Conservation (phyloP, 2,329 filamentous ascomycete genomes). For the Polytolypa hystricis region DNA sequence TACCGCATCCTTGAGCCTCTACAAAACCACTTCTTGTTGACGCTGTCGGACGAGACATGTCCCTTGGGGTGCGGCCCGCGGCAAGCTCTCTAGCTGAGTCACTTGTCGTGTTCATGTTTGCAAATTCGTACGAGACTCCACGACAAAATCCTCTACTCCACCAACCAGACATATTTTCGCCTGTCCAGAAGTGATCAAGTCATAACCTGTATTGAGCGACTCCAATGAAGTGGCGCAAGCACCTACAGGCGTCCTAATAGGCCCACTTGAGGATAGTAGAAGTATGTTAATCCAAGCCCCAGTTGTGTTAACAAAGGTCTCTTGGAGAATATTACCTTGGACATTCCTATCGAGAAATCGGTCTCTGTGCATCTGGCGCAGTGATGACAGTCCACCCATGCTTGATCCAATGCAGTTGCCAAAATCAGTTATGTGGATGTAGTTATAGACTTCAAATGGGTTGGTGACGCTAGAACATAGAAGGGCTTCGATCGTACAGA, state of each 20-base stretch:
- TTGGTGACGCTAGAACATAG: slow-evolving; percentile 25
- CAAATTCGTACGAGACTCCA: slow-evolving; percentile 26
- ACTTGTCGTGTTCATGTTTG: slow-evolving; percentile 28
- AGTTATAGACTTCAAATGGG: slow-evolving; percentile 19
- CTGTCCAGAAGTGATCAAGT: slow-evolving; percentile 21
- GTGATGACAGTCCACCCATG: slow-evolving; percentile 18
- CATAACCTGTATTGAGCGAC: slow-evolving; percentile 25
- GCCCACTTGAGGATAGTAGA: slow-evolving; percentile 25
- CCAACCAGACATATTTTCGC: slow-evolving; percentile 25
- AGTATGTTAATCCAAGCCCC: slow-evolving; percentile 35
- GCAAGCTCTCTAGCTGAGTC: slow-evolving; percentile 20
- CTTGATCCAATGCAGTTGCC: slow-evolving; percentile 26
- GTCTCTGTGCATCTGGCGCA: slow-evolving; percentile 21
- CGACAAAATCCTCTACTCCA: slow-evolving; percentile 24
- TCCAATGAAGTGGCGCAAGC: slow-evolving; percentile 31
- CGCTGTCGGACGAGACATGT: slow-evolving; percentile 28
- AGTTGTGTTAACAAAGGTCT: slow-evolving; percentile 27
- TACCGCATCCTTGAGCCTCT: slow-evolving; percentile 25
- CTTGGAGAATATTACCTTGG: slow-evolving; percentile 25
- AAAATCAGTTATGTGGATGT: slow-evolving; percentile 28
- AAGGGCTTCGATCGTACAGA: slow-evolving; percentile 24
- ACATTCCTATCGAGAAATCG: slow-evolving; percentile 21
- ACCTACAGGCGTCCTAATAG: slow-evolving; percentile 26
- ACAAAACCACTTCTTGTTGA: slow-evolving; percentile 27
- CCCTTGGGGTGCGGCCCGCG: slow-evolving; percentile 19